Base-by-base conservation (phyloP, 2,329 filamentous ascomycete genomes). In the Venturia carpophila region DNA sequence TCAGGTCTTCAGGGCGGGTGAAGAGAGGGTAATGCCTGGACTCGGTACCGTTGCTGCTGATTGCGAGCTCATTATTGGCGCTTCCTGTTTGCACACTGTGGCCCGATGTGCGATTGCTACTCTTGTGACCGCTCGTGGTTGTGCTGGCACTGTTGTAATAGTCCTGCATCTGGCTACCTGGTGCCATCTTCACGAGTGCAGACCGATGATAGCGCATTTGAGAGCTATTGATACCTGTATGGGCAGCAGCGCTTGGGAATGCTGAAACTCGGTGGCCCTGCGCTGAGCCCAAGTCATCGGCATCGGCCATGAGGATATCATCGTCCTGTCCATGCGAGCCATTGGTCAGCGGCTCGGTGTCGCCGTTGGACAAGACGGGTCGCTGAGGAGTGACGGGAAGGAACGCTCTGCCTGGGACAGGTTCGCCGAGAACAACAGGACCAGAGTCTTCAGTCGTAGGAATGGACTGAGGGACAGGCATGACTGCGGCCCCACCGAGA, bases 71-170 rank as follows among this genome's bases (percentile, higher is more conserved):
- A 39, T 42, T 17, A 10, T 34, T 47, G 34, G 27, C 45, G 43
- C 30, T 42, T n/a, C 41, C 84, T 87, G 15, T 86, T 87, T 58
- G 42, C 1, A 30, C 56, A 39, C 63, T 64, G n/a, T 39, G 49
- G 11, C 42, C 41, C 2, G 41, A 52, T 21, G 43, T 66, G 13
- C 64, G 60, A 37, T 66, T 61, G 62, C 49, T 66, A 10, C 90
- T 92, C 74, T 85, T 87, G 76, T 96, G 94, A n/a, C 87, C 85
- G 3, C 85, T 88, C 27, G 86, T 87, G 1, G 92, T 96, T 0
- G 92, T 95, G 1, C 92, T 96, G 1, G 92, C 93, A 71, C 96
- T 92, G 71, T 97, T 97, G 64, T 87, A 78, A 66, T 86, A 87
- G 83, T 87, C 83, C 27, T 79, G 78, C 19, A 81, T 77, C 71